Percentiles rank a stretch among this genome's conserved stretches.
phyloP scores from a whole-genome alignment of 352 stramenopile species.

The Phytophthora crassamura region DNA sequence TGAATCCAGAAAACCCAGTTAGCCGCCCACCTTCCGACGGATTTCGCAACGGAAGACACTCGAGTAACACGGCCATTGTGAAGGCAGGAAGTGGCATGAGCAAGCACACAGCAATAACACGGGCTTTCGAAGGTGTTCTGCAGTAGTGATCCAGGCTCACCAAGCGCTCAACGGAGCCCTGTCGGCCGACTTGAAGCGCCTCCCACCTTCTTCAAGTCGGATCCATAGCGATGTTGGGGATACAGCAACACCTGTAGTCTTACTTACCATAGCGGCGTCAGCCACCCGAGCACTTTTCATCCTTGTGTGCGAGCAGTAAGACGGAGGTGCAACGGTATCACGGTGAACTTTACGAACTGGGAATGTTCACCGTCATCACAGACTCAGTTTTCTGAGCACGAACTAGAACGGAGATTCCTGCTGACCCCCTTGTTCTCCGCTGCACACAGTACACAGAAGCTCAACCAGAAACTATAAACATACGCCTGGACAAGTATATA shows the following conservation, averaged over 20 bases:
- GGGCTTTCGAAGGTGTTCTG: conserved; percentile 15
- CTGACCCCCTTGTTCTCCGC: no score
- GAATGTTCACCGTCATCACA: background rate
- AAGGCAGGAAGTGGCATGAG: conserved; percentile 19
- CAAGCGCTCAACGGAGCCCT: conserved; percentile 17
- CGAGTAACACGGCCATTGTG: background rate
- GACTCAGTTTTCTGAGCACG: background rate
- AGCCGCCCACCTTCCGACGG: conserved; percentile 14
- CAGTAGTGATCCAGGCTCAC: conserved; percentile 28
- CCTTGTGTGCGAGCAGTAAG: background rate
- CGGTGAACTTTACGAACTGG: background rate
- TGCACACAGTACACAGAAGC: background rate
- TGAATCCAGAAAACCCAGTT: conserved; percentile 34
- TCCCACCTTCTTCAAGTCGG: conserved; percentile 11
- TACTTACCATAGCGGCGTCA: background rate
- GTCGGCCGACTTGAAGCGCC: conserved; percentile 21
- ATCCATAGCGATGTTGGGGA: conserved; percentile 1
- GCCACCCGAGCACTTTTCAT: conserved; percentile 1
- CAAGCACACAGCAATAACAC: conserved; percentile 19
- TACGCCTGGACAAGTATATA: conserved; percentile 1
- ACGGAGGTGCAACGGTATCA: no score
- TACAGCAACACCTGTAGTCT: no score
- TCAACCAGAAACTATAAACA: conserved; percentile 8
- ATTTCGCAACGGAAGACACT: conserved; percentile 18
- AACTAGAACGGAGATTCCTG: background rate